phyloP scores from a whole-genome alignment of 805 yeast species.

The Zygoascus flipseniorum region DNA sequence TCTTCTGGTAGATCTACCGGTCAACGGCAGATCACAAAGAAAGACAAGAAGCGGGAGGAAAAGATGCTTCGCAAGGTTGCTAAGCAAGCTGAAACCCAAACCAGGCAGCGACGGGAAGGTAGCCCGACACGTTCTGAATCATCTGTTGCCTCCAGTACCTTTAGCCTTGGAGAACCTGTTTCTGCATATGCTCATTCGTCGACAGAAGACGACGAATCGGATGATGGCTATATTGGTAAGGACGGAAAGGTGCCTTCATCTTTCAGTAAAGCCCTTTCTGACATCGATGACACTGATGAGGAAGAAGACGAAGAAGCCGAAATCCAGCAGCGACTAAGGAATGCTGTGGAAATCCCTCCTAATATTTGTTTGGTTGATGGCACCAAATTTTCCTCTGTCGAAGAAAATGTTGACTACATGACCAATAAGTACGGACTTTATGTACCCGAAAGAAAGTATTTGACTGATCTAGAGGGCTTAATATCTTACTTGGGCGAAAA shows the following conservation, averaged over 20 bases:
- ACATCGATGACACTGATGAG: constrained; percentile 4
- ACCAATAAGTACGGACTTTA: constrained; percentile 72
- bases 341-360: constrained; percentile 24
- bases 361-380: constrained; percentile 37
- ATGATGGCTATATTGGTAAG: constrained; percentile 39
- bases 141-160: constrained; percentile 15
- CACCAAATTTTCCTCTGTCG: constrained; percentile 41
- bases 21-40: constrained; percentile 29
- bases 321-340: constrained; percentile 12
- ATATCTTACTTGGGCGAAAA: constrained; percentile 70
- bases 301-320: constrained; percentile 20
- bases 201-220: constrained; percentile 17
- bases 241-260: not conserved
- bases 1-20: constrained; percentile 16
- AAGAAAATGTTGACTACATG: constrained; percentile 68
- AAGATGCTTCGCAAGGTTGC: constrained; percentile 15
- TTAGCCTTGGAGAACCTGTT: constrained; percentile 21
- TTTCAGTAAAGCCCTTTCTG: not conserved
- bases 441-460: constrained; percentile 70
- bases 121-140: constrained; percentile 14
- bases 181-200: constrained; percentile 8
- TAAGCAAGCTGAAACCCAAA: not conserved
- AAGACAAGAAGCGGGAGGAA: constrained; percentile 28
- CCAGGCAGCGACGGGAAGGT: not conserved
- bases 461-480: constrained; percentile 63